Evolutionary conservation across 192 early-diverging fungal species (phyloP).

Genomic region (Backusella mclennaniae): DNA sequence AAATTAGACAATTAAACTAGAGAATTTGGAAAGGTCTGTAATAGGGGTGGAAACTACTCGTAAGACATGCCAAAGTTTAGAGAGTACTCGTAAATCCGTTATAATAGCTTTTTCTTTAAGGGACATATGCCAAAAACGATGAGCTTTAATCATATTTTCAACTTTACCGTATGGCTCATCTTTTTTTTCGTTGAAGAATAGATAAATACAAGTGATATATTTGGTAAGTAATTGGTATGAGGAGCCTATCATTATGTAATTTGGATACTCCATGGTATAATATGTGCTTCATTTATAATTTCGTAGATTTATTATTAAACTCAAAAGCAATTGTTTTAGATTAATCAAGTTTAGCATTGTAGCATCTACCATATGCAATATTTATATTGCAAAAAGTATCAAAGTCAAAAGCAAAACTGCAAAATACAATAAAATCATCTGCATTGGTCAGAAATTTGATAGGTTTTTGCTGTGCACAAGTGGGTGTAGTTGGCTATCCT

Average conservation of each 20-base stretch:
- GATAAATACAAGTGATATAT: constrained; percentile 2
- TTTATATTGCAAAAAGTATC: neutral
- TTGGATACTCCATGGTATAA: neutral
- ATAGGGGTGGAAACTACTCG: neutral
- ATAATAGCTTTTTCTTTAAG: neutral
- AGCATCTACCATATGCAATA: neutral
- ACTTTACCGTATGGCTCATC: neutral
- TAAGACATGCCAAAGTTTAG: constrained; percentile 14
- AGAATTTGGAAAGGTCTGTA: neutral
- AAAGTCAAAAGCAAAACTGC: constrained; percentile 10
- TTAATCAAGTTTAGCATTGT: constrained; percentile 28
- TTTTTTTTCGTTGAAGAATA: neutral
- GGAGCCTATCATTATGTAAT: neutral
- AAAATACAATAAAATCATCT: constrained; percentile 25
- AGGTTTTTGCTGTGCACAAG: neutral
- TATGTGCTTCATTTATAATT: neutral
- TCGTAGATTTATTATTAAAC: neutral
- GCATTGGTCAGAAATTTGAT: constrained; percentile 15
- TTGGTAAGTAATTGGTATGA: neutral
- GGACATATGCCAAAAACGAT: neutral
- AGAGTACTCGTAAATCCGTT: neutral
- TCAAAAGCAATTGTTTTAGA: constrained; percentile 26
- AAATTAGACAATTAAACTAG: neutral
- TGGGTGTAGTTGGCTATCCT: too few relatives aligned
- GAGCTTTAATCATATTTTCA: neutral